A percentile compares a stretch with the other conserved stretches of the same genome.
These are phyloP conservation scores for Acer campestre DNA, from an alignment of 345 rosid genomes.

Conservation along the genomic window DNA sequence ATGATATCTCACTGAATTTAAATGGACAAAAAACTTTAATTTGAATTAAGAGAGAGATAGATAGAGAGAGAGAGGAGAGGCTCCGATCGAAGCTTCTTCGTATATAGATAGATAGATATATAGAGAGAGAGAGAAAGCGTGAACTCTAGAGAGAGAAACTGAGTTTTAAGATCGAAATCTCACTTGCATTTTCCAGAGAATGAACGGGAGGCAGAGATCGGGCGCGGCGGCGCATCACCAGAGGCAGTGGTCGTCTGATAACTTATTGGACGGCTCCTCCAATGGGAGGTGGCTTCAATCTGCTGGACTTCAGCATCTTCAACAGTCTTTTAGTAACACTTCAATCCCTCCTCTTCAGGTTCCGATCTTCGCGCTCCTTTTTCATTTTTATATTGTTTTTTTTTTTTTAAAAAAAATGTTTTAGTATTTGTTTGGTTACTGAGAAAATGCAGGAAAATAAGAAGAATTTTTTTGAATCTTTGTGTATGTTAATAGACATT, in stretches of 20 bases:
- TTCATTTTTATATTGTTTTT: neutral
- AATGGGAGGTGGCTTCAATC: constrained; percentile 96
- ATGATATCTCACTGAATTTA: neutral
- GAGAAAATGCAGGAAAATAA: constrained; percentile 2
- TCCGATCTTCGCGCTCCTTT: neutral
- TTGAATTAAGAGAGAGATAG: constrained; percentile 10
- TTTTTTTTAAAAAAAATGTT: too few relatives aligned
- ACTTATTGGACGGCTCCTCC: constrained; percentile 68
- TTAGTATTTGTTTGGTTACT: constrained; percentile 15
- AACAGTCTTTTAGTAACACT: constrained; percentile 41
- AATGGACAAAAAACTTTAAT: neutral
- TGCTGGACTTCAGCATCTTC: constrained; percentile 85
- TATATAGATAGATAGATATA: neutral
- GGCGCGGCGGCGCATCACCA: constrained; percentile 80
- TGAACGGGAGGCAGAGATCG: constrained; percentile 91
- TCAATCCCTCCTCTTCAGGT: constrained; percentile 65
- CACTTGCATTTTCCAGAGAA: constrained; percentile 19
- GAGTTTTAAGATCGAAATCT: constrained; percentile 5
- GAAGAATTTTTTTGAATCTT: neutral
- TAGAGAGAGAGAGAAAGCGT: constrained; percentile 17
- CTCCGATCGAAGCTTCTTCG: constrained; percentile 14
- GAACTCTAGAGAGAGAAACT: constrained; percentile 2
- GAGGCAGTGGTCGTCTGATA: constrained; percentile 83
- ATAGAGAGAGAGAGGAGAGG: constrained; percentile 10
- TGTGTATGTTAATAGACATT: neutral